Conservation (phyloP, 345 rosid genomes). For the Lumnitzera littorea region DNA sequence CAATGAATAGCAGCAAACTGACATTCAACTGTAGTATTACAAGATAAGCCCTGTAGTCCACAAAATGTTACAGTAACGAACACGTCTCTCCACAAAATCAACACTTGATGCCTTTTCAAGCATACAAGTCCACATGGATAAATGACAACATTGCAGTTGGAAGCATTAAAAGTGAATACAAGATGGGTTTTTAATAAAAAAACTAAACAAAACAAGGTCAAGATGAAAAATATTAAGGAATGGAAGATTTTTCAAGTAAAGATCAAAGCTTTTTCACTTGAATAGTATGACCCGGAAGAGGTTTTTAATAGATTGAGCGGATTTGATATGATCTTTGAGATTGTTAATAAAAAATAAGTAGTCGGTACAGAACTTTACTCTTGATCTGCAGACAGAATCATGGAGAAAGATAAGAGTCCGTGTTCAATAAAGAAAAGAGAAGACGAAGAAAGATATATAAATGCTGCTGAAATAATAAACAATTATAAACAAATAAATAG, state of each 20-base stretch:
- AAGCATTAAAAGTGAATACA: no score
- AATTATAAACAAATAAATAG: no score
- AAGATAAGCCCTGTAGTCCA: slow-evolving; percentile 22
- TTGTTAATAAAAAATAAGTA: slow-evolving; percentile 15
- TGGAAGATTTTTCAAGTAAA: no score
- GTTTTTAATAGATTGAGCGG: slow-evolving; percentile 4
- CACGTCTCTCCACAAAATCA: slow-evolving; percentile 19
- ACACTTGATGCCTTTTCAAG: slow-evolving; percentile 18
- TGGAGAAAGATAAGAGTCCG: slow-evolving; percentile 19
- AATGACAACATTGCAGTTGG: neutral
- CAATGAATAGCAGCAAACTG: slow-evolving; percentile 22
- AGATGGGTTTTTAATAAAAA: no score
- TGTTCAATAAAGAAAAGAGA: slow-evolving; percentile 20
- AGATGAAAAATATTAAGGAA: no score
- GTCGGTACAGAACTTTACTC: slow-evolving; percentile 23
- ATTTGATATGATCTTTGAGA: slow-evolving; percentile 8
- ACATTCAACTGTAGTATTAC: slow-evolving; percentile 14
- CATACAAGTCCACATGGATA: slow-evolving; percentile 28
- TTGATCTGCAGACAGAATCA: slow-evolving; percentile 36
- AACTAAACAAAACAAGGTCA: neutral
- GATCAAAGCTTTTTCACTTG: neutral
- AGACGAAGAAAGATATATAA: neutral
- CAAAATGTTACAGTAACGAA: slow-evolving; percentile 11
- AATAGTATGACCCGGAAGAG: slow-evolving; percentile 7
- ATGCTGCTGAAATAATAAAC: neutral